Percentiles rank a stretch among this genome's conserved stretches.
Evolutionary conservation across 805 yeast species (phyloP).

Genomic region (Candida xyloterini): DNA sequence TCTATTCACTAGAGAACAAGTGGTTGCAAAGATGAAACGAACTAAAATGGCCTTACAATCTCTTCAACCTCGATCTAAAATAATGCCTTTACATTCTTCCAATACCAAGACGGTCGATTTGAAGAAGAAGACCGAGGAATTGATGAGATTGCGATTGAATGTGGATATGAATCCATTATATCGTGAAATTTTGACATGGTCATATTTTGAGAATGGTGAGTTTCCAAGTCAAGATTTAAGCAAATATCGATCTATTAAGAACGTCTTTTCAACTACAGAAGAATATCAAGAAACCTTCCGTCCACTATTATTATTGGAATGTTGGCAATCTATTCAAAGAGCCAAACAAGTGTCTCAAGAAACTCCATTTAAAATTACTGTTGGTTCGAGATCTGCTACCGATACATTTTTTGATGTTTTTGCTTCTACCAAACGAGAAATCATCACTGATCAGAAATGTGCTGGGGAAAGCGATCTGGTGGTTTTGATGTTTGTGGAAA

Average conservation of each 20-base stretch:
- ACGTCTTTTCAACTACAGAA: constrained; percentile 51
- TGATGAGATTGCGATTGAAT: constrained; percentile 75
- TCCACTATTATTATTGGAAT: constrained; percentile 81
- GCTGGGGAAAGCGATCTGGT: constrained; percentile 72
- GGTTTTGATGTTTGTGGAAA: constrained; percentile 55
- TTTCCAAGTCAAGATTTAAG: constrained; percentile 48
- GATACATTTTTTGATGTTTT: constrained; percentile 88
- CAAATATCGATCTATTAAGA: constrained; percentile 47
- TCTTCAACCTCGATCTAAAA: constrained; percentile 22
- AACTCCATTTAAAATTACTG: constrained; percentile 58
- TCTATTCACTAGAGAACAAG: constrained; percentile 41
- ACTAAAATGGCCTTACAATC: constrained; percentile 28
- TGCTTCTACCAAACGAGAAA: constrained; percentile 59
- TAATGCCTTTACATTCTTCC: constrained; percentile 8
- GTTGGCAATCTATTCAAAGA: constrained; percentile 87
- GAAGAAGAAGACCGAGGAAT: constrained; percentile 60
- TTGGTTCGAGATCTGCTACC: constrained; percentile 79
- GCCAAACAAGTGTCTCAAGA: constrained; percentile 61
- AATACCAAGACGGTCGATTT: constrained; percentile 36
- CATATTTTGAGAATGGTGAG: constrained; percentile 53
- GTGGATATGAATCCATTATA: constrained; percentile 79
- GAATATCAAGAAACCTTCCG: constrained; percentile 70
- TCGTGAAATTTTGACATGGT: constrained; percentile 69
- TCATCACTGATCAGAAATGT: constrained; percentile 49
- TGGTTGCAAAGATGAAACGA: constrained; percentile 27